Evolutionary conservation across 2,329 filamentous ascomycete species (phyloP).

Genomic region (Trichophyton equinum): DNA sequence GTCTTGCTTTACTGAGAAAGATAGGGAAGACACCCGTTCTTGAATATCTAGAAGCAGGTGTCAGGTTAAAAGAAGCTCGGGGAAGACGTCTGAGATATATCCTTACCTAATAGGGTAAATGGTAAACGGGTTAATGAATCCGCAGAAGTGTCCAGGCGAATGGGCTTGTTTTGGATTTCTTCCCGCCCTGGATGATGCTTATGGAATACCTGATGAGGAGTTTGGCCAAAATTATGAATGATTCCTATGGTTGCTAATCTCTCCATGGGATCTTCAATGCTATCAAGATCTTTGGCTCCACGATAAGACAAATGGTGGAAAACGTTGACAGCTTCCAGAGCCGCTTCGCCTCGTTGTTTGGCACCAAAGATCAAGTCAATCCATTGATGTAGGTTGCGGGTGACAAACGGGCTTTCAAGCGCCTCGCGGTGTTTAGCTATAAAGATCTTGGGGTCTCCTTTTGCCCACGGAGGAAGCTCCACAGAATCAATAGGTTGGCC

Average conservation of each 20-base stretch:
- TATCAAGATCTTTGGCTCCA: constrained; percentile 82
- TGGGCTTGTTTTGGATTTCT: constrained; percentile 49
- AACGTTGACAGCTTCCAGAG: constrained; percentile 82
- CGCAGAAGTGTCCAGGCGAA: constrained; percentile 64
- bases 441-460: constrained; percentile 90
- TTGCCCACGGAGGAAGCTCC: constrained; percentile 86
- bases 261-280: constrained; percentile 78
- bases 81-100: background rate
- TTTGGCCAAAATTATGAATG: constrained; percentile 98
- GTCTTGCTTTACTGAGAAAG: constrained; percentile 67
- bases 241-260: constrained; percentile 81
- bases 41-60: constrained; percentile 43
- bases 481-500: constrained; percentile 74
- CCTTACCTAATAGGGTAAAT: constrained; percentile 57
- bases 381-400: constrained; percentile 80
- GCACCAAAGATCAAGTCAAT: constrained; percentile 90
- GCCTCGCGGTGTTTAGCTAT: constrained; percentile 93
- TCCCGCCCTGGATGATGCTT: constrained; percentile 69
- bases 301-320: constrained; percentile 95
- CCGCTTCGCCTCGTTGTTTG: constrained; percentile 87
- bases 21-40: constrained; percentile 67
- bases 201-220: constrained; percentile 84
- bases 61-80: constrained; percentile 6
- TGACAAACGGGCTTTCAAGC: constrained; percentile 84
- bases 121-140: constrained; percentile 66